Evolutionary conservation across 345 rosid genomes (phyloP).

Genomic region (Syzygium grande): DNA sequence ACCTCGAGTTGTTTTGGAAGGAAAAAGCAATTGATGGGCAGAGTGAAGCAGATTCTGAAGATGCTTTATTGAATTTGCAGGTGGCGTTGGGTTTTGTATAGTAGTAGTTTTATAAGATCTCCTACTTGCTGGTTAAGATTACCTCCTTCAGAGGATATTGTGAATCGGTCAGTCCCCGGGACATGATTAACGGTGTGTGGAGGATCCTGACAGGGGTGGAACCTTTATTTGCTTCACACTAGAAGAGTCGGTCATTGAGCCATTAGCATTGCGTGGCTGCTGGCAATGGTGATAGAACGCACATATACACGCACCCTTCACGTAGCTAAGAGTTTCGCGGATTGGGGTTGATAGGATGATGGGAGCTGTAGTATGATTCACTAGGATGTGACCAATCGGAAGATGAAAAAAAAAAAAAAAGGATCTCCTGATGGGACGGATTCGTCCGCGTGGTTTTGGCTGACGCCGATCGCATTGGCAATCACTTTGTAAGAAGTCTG

Average conservation of each 20-base stretch:
- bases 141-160: background rate
- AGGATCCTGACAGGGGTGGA: background rate
- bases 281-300: background rate
- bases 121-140: background rate
- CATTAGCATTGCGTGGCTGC: background rate
- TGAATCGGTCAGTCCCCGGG: background rate
- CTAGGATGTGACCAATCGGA: background rate
- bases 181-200: background rate
- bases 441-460: background rate
- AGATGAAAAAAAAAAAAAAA: background rate
- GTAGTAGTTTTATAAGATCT: background rate
- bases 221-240: background rate
- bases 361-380: background rate
- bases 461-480: background rate
- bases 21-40: background rate
- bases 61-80: background rate
- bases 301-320: background rate
- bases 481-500: background rate
- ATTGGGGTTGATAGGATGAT: background rate
- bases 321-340: background rate
- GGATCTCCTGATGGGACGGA: background rate
- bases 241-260: background rate
- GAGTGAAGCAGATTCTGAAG: background rate
- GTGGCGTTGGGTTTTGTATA: background rate
- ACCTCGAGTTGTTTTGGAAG: background rate